phyloP scores from a whole-genome alignment of 2,329 filamentous ascomycete species.

The Dothistroma pini region DNA sequence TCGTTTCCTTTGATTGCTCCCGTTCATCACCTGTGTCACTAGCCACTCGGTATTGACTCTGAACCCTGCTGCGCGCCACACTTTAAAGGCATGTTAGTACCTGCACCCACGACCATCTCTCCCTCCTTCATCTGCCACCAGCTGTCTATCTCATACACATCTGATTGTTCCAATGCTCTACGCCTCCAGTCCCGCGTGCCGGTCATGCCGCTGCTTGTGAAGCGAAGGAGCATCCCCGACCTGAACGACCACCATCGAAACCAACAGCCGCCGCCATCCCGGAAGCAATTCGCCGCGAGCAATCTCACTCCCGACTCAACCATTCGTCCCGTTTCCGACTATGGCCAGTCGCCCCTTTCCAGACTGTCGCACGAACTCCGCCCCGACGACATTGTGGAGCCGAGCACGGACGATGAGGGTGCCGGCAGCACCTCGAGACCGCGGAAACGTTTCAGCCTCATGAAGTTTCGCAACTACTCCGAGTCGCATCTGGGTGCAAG shows the following conservation, averaged over 20 bases:
- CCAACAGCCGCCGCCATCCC: slow-evolving; percentile 1
- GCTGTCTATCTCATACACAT: too few species aligned
- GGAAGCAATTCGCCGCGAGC: slow-evolving; percentile 7
- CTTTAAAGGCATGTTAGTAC: not conserved
- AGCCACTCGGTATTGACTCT: not conserved
- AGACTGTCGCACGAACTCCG: slow-evolving; percentile 28
- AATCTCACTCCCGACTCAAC: not conserved
- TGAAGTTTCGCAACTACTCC: slow-evolving; percentile 87
- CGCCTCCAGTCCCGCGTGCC: slow-evolving; percentile 20
- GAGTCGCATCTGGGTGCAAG: slow-evolving; percentile 80
- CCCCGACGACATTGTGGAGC: slow-evolving; percentile 24
- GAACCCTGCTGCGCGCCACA: not conserved
- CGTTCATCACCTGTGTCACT: too few species aligned
- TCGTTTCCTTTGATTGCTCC: not conserved
- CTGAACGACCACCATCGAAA: slow-evolving; percentile 15
- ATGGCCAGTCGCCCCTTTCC: slow-evolving; percentile 14
- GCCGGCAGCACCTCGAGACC: slow-evolving; percentile 4
- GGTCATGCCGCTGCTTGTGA: slow-evolving; percentile 35
- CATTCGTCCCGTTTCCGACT: slow-evolving; percentile 11
- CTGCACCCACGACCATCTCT: too few species aligned
- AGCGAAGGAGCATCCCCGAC: slow-evolving; percentile 45
- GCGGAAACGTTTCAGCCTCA: slow-evolving; percentile 58
- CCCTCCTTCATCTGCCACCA: not conserved
- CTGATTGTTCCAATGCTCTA: slow-evolving; percentile 19
- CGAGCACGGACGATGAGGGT: slow-evolving; percentile 19